Conservation (phyloP, 1,284 basidiomycete genomes). For the Moesziomyces globuligerus region DNA sequence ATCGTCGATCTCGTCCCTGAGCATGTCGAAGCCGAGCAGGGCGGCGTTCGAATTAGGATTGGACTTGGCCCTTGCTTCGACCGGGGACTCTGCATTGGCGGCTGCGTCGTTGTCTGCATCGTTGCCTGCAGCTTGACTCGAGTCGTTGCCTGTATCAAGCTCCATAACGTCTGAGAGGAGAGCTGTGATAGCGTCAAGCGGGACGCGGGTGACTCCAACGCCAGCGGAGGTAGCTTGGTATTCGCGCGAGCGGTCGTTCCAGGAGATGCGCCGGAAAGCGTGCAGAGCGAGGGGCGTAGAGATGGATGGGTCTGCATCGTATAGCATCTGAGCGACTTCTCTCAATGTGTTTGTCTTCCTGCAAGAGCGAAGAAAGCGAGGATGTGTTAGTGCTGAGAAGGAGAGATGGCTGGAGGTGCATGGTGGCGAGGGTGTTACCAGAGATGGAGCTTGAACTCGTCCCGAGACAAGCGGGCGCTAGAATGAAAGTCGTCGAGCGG, state of each 20-base stretch:
- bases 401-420: background rate
- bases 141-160: constrained; percentile 17
- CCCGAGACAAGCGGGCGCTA: constrained; percentile 7
- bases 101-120: constrained; percentile 17
- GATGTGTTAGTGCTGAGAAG: background rate
- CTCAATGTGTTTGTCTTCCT: constrained; percentile 60
- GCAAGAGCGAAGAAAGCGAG: background rate
- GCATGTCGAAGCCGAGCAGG: constrained; percentile 17
- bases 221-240: constrained; percentile 31
- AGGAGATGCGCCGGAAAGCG: constrained; percentile 47
- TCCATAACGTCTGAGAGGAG: constrained; percentile 31
- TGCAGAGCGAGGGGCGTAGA: constrained; percentile 49
- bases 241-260: constrained; percentile 10
- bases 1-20: constrained; percentile 35
- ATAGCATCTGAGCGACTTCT: constrained; percentile 54
- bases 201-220: constrained; percentile 50
- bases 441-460: constrained; percentile 51
- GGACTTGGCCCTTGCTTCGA: background rate
- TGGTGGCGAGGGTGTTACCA: constrained; percentile 37
- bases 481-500: constrained; percentile 44
- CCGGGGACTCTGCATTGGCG: background rate
- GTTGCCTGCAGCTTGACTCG: too few species aligned
- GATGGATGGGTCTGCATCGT: constrained; percentile 40
- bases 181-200: constrained; percentile 17
- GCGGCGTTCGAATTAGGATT: background rate